These are phyloP conservation scores for Tolypocladium pustulatum DNA, from an alignment of 2,329 filamentous ascomycete species.

Conservation along the genomic window DNA sequence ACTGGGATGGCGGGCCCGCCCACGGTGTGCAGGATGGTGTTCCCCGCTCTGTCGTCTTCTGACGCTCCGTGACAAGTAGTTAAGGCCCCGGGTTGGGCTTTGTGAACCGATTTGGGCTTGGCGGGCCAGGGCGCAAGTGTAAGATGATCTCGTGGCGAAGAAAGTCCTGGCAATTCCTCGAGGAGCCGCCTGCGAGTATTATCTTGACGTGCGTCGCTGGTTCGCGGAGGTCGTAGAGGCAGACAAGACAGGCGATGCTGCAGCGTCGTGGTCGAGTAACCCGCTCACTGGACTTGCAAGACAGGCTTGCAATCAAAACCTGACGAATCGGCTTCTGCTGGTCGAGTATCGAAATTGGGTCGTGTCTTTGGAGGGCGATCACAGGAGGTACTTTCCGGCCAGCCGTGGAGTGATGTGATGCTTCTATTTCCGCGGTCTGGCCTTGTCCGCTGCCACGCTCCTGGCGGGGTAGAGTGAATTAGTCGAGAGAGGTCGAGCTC, in stretches of 20 bases:
- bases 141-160: slow-evolving; percentile 3
- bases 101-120: neutral
- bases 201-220: neutral
- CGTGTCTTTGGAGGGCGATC: neutral
- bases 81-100: neutral
- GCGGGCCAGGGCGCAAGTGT: slow-evolving; percentile 2
- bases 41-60: neutral
- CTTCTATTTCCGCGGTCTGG: neutral
- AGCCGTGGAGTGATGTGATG: neutral
- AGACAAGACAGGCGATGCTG: neutral
- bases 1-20: neutral
- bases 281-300: neutral
- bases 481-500: neutral
- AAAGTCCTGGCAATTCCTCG: neutral
- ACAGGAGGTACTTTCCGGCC: neutral
- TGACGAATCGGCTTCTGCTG: neutral
- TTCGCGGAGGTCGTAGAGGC: neutral
- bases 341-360: neutral
- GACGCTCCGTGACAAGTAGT: neutral
- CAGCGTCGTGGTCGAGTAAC: neutral
- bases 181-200: neutral
- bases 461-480: neutral
- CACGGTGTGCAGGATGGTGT: neutral
- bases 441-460: neutral
- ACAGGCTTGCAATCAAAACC: neutral